Base-by-base conservation (phyloP, 2,329 filamentous ascomycete genomes). In the Elsinoe ampelina region DNA sequence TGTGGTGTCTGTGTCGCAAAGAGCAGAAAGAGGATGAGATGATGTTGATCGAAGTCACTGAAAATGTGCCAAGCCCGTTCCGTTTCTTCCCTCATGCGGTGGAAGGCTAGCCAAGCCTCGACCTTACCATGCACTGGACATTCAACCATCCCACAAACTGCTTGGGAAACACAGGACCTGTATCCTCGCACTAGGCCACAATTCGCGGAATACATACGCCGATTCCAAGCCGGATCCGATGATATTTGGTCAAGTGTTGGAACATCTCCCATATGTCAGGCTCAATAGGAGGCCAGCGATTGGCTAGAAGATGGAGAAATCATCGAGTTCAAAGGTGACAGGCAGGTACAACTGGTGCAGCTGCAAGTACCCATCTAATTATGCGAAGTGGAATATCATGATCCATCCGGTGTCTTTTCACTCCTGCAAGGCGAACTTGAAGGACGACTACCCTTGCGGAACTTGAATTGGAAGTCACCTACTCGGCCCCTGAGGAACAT, bases 401-500 rank as follows among this genome's bases (percentile, higher is more conserved):
- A 98, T 74, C 92, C 93, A 55, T 87, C 89, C 68, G 85, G 87
- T 66, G 81, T 97, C 61, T 97, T 92, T 73, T 84, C 88, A 58
- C 80, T 92, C 54, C 77, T 97, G 42, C 85, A 86, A 10, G 83
- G 88, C 2, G 84, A 91, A 58, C 77, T 98, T 58, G 78, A 87
- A 39, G 78, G 86, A 41, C 86, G 88, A 56, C 79, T 97, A 0
- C 93, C 93, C 34, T 78, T 98, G 36, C 86, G 85, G 61, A 95
- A 97, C 66, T 82, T 98, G 45, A 89, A 97, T 68, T 98, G 93
- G 93, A 95, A 97, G 71, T 95, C 93, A 12, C 89, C 95, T 60
- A 86, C 86, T 26, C 86, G 93, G 0, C 93, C 93, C 2, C 75
- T 97, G 35, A 86, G 93, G 62, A 96, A 93, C 12, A 98, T 98